Conservation (phyloP, 164 flowering plant species). For the Vitis riparia region DNA sequence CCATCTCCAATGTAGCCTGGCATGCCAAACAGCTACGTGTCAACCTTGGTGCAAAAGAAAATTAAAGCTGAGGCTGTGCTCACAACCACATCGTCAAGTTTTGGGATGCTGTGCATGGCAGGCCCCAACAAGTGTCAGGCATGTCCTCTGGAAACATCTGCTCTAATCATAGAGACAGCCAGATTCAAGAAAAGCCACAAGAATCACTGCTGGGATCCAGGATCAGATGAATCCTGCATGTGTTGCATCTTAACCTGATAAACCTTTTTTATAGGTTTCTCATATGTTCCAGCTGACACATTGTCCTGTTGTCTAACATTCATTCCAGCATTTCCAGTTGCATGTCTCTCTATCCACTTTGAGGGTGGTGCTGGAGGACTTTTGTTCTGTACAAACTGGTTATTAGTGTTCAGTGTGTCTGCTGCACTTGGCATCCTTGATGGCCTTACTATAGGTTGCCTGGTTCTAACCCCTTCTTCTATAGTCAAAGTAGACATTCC, state of each 20-base stretch:
- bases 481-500: slow-evolving; percentile 56
- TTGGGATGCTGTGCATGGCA: no score
- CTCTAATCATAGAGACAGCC: no score
- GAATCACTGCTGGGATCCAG: slow-evolving; percentile 16
- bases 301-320: slow-evolving; percentile 37
- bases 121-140: no score
- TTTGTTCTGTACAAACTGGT: slow-evolving; percentile 25
- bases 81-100: no score
- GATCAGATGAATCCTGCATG: slow-evolving; percentile 17
- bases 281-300: slow-evolving; percentile 19
- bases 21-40: no score
- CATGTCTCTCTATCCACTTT: slow-evolving; percentile 58
- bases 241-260: slow-evolving; percentile 50
- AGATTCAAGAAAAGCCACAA: not conserved
- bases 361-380: slow-evolving; percentile 64
- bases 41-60: no score
- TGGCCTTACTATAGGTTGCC: slow-evolving; percentile 15
- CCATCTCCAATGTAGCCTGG: no score
- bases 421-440: slow-evolving; percentile 33
- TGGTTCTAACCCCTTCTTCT: slow-evolving; percentile 33
- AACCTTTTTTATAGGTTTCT: slow-evolving; percentile 53
- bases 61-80: no score
- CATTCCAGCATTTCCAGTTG: slow-evolving; percentile 25
- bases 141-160: no score
- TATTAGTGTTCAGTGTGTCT: slow-evolving; percentile 13